Conservation (phyloP, 352 stramenopile species). For the Pythium utonaiense region DNA sequence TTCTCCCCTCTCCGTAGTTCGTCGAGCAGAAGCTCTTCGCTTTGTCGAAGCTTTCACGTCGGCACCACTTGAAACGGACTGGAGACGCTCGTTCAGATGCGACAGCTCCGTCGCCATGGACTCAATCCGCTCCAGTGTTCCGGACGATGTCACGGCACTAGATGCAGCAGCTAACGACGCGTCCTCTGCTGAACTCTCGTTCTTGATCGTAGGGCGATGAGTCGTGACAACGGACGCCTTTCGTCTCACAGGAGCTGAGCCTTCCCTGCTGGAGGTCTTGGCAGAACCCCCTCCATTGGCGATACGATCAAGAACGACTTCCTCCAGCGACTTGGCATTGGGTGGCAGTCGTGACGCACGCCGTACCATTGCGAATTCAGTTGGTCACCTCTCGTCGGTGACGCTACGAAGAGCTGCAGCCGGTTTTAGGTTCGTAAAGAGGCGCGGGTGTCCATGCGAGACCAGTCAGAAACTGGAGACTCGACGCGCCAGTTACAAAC, state of each 20-base stretch:
- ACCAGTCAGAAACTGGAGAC: not conserved
- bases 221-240: slow-evolving; percentile 7
- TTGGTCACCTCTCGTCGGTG: not conserved
- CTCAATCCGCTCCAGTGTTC: slow-evolving; percentile 20
- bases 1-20: not conserved
- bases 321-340: slow-evolving; percentile 57
- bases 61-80: slow-evolving; percentile 9
- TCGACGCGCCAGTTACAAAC: not conserved
- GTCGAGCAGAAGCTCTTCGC: slow-evolving; percentile 2
- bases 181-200: not conserved
- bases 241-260: not conserved
- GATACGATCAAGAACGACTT: slow-evolving; percentile 57
- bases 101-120: slow-evolving; percentile 26
- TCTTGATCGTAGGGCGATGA: not conserved
- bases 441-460: not conserved
- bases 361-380: slow-evolving; percentile 51
- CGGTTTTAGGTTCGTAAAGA: slow-evolving; percentile 2
- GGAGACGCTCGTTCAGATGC: slow-evolving; percentile 24
- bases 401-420: not conserved
- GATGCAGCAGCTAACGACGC: not conserved
- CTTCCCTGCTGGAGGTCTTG: not conserved
- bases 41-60: not conserved
- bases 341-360: slow-evolving; percentile 53
- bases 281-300: slow-evolving; percentile 11
- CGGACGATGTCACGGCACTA: not conserved